These are phyloP conservation scores for Daldinia sp. DNA, from an alignment of 2,329 filamentous ascomycete genomes.

Conservation along the genomic window DNA sequence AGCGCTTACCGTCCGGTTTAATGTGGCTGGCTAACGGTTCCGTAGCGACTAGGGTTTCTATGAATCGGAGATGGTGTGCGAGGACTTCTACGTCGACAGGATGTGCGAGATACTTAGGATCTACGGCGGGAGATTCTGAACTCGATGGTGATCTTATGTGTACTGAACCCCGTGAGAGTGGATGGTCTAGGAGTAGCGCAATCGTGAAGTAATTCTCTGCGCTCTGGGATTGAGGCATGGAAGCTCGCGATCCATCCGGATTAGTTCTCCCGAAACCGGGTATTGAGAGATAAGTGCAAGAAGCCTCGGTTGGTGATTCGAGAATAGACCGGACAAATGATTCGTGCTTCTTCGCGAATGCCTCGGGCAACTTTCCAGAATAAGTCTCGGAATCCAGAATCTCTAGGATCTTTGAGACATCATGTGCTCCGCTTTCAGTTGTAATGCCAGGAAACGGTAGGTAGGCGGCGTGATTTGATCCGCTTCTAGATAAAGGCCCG, in stretches of 20 bases:
- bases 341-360: slow-evolving; percentile 11
- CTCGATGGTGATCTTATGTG: slow-evolving; percentile 22
- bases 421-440: slow-evolving; percentile 43
- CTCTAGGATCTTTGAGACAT: slow-evolving; percentile 44
- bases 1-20: not conserved
- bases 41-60: slow-evolving; percentile 5
- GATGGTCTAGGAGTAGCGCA: slow-evolving; percentile 16
- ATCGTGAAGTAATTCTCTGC: slow-evolving; percentile 8
- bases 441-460: slow-evolving; percentile 36
- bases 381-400: not conserved
- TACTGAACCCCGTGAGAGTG: slow-evolving; percentile 33
- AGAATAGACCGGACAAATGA: slow-evolving; percentile 21
- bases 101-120: slow-evolving; percentile 28
- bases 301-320: not conserved
- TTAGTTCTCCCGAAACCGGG: not conserved
- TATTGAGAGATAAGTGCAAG: slow-evolving; percentile 5
- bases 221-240: not conserved
- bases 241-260: slow-evolving; percentile 4
- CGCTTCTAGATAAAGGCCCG: slow-evolving; percentile 38
- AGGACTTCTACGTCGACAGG: slow-evolving; percentile 32
- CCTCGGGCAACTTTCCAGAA: not conserved
- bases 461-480: slow-evolving; percentile 33
- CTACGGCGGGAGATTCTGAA: not conserved
- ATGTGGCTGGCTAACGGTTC: not conserved
- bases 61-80: slow-evolving; percentile 20